These are phyloP conservation scores for Fraxinus angustifolia DNA, from an alignment of 305 asterid species.

Conservation along the genomic window DNA sequence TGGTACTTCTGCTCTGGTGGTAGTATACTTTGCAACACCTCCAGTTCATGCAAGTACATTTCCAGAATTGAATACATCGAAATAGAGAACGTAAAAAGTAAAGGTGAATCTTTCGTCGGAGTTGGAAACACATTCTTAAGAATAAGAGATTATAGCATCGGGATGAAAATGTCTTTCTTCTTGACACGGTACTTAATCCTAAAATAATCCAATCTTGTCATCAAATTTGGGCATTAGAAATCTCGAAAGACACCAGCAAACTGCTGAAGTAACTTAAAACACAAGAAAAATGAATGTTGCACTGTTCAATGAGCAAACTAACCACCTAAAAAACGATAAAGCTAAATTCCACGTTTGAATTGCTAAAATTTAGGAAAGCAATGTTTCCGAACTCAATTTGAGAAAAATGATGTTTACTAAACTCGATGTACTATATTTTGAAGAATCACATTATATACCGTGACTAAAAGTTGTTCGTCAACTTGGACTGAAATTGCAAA, in stretches of 20 bases:
- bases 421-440: background rate
- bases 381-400: background rate
- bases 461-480: background rate
- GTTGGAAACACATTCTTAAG: background rate
- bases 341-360: background rate
- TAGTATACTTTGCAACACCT: slow-evolving; percentile 45
- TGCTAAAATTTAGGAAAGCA: background rate
- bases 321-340: background rate
- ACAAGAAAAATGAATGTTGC: background rate
- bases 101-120: background rate
- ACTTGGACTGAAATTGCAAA: background rate
- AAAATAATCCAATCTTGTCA: background rate
- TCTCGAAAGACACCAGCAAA: background rate
- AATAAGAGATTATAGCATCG: background rate
- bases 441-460: background rate
- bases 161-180: background rate
- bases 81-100: background rate
- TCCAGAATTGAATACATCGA: background rate
- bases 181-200: too few relatives aligned
- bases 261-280: background rate
- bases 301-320: background rate
- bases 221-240: background rate
- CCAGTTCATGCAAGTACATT: slow-evolving; percentile 54
- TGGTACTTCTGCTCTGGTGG: slow-evolving; percentile 73
- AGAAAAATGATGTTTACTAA: background rate